These are phyloP conservation scores for Phytopythium kandeliae DNA, from an alignment of 352 stramenopile species.

Conservation along the genomic window DNA sequence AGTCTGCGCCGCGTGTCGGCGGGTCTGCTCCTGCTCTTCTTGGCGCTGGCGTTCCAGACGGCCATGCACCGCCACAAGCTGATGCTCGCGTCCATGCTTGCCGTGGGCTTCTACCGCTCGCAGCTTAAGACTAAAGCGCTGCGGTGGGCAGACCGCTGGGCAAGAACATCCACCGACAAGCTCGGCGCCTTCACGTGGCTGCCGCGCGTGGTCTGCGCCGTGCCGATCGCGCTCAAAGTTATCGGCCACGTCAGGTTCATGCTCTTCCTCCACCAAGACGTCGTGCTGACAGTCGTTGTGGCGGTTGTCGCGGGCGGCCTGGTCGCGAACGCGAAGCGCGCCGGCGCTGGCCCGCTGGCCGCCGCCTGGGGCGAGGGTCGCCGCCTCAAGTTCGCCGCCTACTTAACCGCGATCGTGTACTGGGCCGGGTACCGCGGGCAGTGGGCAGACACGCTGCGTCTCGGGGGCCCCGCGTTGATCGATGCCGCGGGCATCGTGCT, in stretches of 20 bases:
- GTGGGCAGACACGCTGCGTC: slow-evolving; percentile 32
- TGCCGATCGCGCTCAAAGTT: slow-evolving; percentile 66
- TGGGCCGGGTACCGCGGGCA: slow-evolving; percentile 54
- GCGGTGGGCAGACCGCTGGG: slow-evolving; percentile 35
- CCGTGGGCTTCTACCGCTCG: slow-evolving; percentile 59
- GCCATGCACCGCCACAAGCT: slow-evolving; percentile 66
- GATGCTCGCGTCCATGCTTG: slow-evolving; percentile 66
- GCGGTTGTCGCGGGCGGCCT: slow-evolving; percentile 23
- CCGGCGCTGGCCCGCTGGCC: slow-evolving; percentile 17
- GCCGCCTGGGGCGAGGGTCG: slow-evolving; percentile 63
- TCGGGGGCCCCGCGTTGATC: slow-evolving; percentile 55
- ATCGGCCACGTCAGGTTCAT: slow-evolving; percentile 72
- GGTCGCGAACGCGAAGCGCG: slow-evolving; percentile 27
- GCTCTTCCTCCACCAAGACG: slow-evolving; percentile 60
- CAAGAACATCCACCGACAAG: slow-evolving; percentile 58
- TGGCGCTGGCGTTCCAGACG: slow-evolving; percentile 45
- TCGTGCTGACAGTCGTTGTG: slow-evolving; percentile 28
- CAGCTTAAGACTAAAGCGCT: slow-evolving; percentile 34
- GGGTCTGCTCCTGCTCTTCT: slow-evolving; percentile 38
- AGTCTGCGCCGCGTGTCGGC: slow-evolving; percentile 38
- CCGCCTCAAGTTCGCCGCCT: slow-evolving; percentile 58
- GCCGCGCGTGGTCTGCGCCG: slow-evolving; percentile 35
- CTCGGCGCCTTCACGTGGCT: slow-evolving; percentile 51
- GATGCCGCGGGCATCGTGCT: slow-evolving; percentile 63
- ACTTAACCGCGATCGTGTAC: slow-evolving; percentile 47